These are phyloP conservation scores for Dichomitus squalens DNA, from an alignment of 1,284 basidiomycete species.

Conservation along the genomic window DNA sequence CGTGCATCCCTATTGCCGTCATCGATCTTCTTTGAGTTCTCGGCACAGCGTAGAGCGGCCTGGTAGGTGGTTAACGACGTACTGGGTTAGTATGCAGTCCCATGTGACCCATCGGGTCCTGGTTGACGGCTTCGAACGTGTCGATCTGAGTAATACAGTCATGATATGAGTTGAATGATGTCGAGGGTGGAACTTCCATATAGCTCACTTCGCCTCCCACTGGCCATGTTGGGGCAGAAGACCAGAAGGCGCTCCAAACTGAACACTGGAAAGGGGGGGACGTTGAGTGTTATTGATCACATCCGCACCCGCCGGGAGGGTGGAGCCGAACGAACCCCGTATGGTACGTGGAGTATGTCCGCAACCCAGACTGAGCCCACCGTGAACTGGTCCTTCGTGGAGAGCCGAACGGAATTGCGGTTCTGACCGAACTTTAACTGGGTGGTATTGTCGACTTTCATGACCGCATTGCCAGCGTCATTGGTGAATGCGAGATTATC, in stretches of 20 bases:
- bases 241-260: slow-evolving; percentile 75
- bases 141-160: slow-evolving; percentile 48
- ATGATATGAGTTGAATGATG: neutral
- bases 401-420: slow-evolving; percentile 70
- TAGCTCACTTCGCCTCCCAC: slow-evolving; percentile 48
- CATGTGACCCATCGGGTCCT: slow-evolving; percentile 63
- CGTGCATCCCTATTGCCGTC: slow-evolving; percentile 48
- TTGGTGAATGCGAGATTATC: slow-evolving; percentile 65
- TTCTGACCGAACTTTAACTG: slow-evolving; percentile 62
- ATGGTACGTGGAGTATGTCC: slow-evolving; percentile 72
- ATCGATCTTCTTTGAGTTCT: slow-evolving; percentile 5
- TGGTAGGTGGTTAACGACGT: slow-evolving; percentile 13
- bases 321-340: slow-evolving; percentile 43
- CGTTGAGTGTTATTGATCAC: neutral
- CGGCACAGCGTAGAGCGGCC: neutral
- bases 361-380: slow-evolving; percentile 70
- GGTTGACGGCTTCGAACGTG: slow-evolving; percentile 77
- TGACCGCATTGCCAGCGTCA: slow-evolving; percentile 64
- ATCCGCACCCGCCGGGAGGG: neutral
- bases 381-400: slow-evolving; percentile 55
- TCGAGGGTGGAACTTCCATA: neutral
- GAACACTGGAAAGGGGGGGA: slow-evolving; percentile 50
- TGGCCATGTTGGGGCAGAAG: slow-evolving; percentile 65
- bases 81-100: slow-evolving; percentile 63
- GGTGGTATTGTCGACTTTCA: slow-evolving; percentile 71